Base-by-base conservation (phyloP, 352 stramenopile genomes). In the Pythium chondricola region DNA sequence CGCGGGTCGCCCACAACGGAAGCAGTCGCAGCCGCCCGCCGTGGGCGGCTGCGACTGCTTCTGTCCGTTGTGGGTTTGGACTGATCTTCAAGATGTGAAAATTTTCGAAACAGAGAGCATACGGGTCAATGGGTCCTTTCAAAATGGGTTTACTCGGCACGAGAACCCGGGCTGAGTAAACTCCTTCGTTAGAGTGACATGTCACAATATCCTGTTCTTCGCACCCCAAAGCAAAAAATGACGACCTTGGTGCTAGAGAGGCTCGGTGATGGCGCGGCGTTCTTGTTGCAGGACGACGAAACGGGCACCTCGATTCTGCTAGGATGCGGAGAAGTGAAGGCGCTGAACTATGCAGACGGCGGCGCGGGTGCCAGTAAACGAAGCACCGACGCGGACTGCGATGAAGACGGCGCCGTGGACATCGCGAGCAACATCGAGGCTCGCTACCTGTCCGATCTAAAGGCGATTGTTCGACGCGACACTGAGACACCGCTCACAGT, bases 171-270 rank as follows among this genome's bases (percentile, higher is more conserved):
- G 29, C 29, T 33, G n/a, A n/a, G n/a, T n/a, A n/a, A n/a, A n/a
- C n/a, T n/a, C n/a, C n/a, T n/a, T n/a, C n/a, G n/a, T n/a, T n/a
- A n/a, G n/a, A n/a, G n/a, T n/a, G n/a, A n/a, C n/a, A n/a, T n/a
- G n/a, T n/a, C n/a, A n/a, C n/a, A n/a, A n/a, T n/a, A n/a, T n/a
- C n/a, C n/a, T n/a, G n/a, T n/a, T n/a, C n/a, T n/a, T n/a, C n/a
- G n/a, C n/a, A n/a, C n/a, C n/a, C n/a, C n/a, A n/a, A n/a, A n/a
- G n/a, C n/a, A n/a, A n/a, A 33, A 8, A 43, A 46, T 8, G 0
- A 88, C 89, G 81, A 83, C 65, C 42, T 20, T 90, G 25, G 70
- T 63, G 8, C 50, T 92, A 21, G 74, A 89, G 64, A 61, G 77
- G 18, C 69, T 92, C 18, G 78, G 78, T 43, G 64, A 72, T 46